Evolutionary conservation across 768 basidiomycete genomes (phyloP), one percentile per base, ranked within the genome.

Genomic region (Boletellus sp.): DNA sequence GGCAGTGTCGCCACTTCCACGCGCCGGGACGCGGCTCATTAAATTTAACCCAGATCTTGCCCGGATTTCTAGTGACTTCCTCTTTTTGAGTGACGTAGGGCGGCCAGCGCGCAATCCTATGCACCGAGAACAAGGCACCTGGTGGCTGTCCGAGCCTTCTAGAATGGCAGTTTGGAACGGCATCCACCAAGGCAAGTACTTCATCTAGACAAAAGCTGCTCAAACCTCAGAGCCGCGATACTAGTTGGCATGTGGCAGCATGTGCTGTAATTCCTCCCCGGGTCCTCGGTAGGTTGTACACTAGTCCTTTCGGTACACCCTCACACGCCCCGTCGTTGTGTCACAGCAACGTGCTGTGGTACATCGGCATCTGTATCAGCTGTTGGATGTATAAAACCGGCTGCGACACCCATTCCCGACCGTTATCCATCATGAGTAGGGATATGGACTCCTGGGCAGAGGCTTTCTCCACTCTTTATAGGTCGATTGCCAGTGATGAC

Each of bases 311-410:
- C 22, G 20, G 7, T 34, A 6, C 24, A 28, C 16, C 38, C 24
- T 41, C 42, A 22, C 28, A 13, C 36, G 42, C 51, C 31, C 16
- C 22, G 33, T 42, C 24, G 45, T 32, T 32, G 34, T 40, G 4
- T 51, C 45, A 64, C 62, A 64, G 62, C 60, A 64, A 54, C 0
- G 47, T 65, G 58, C 63, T 64, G 64, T 66, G 16, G 19, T 34
- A 11, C 24, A 20, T 32, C 37, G 11, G 31, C 40, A 1, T 50
- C 23, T 43, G 37, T 6, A 20, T 23, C 28, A 42, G 47, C 31
- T 19, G 2, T 20, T 24, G 7, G 5, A 13, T 17, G 54, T 66
- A 64, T 55, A 64, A 58, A 40, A 12, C 26, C 11, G 2, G n/a
- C 19, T 32, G n/a, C n/a, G n/a, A 33, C 15, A 28, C 36, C 37